Evolutionary conservation across 164 flowering plant species (phyloP), one percentile per base, ranked within the genome.

Genomic region (Warburgia ugandensis): DNA sequence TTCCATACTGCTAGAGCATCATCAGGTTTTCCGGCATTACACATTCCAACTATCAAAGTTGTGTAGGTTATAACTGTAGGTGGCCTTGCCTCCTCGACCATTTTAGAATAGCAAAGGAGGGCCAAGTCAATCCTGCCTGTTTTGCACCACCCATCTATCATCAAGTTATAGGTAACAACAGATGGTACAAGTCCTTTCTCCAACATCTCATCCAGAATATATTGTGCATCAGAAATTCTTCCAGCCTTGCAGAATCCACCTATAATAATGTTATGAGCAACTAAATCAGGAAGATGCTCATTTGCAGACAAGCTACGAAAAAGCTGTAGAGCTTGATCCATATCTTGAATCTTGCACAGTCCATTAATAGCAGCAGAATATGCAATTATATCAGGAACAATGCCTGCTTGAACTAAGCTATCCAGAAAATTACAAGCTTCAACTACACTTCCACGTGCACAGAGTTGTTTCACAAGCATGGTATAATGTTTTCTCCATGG

Each of bases 401-500:
- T 72, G 37, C 96, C 96, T 68, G 62, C 73, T 56, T 59, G 47
- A 50, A 55, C 72, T 83, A 87, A 77, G 37, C 65, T 60, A 46
- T 51, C 41, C 48, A 91, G 77, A 65, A 84, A 91, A 29, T 59
- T 53, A 63, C 75, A 71, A 52, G 94, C 94, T 61, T 84, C 84
- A 19, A 46, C 19, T 1, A 42, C 77, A 45, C 64, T 77, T 26
- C 81, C 80, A 48, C 61, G 59, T 38, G 50, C 46, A 45, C 94
- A 83, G 4, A 86, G 68, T 19, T 66, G 66, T 58, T 73, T 77
- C 9, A 79, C 80, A 29, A 91, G 76, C 52, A 70, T 54, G 33
- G 89, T 74, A 33, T 69, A 72, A 70, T 84, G 60, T 40, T 83
- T 91, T 67, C 74, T 77, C 94, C 94, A 91, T 29, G 97, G 97